Conservation (phyloP, 2,329 filamentous ascomycete species). For the Blastomyces silverae region DNA sequence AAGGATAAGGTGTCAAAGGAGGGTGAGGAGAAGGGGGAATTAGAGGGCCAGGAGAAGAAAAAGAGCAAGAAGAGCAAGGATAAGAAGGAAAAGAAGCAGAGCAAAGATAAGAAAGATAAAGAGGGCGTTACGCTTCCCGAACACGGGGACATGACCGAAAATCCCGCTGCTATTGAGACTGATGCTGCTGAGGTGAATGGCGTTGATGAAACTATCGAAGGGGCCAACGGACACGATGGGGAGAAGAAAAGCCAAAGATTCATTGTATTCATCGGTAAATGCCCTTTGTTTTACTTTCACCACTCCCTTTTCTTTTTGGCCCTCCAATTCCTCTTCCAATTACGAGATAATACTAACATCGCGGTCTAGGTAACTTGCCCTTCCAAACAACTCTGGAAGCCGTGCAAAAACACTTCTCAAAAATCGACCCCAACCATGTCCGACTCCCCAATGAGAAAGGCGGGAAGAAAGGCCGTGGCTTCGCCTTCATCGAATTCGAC, state of each 20-base stretch:
- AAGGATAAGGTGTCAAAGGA: slow-evolving; percentile 16
- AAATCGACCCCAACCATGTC: slow-evolving; percentile 62
- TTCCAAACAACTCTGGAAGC: slow-evolving; percentile 67
- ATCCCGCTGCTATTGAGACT: slow-evolving; percentile 20
- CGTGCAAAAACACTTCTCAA: slow-evolving; percentile 68
- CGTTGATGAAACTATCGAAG: slow-evolving; percentile 16
- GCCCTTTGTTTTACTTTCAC: neutral
- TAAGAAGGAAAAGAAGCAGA: slow-evolving; percentile 16
- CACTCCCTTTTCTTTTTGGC: neutral
- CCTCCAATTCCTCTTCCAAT: slow-evolving; percentile 16
- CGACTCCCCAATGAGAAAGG: slow-evolving; percentile 66
- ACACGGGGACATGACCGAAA: slow-evolving; percentile 20
- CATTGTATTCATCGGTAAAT: slow-evolving; percentile 67
- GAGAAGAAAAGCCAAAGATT: slow-evolving; percentile 51
- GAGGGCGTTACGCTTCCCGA: slow-evolving; percentile 21
- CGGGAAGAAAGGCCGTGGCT: slow-evolving; percentile 61
- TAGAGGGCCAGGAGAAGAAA: neutral
- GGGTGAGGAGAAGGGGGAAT: slow-evolving; percentile 15
- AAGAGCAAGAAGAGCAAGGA: slow-evolving; percentile 17
- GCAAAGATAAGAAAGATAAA: slow-evolving; percentile 22
- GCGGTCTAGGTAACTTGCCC: slow-evolving; percentile 68
- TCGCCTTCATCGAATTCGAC: slow-evolving; percentile 84
- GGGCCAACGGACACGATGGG: slow-evolving; percentile 21
- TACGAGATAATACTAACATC: slow-evolving; percentile 18
- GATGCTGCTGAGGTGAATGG: slow-evolving; percentile 14